Base-by-base conservation (phyloP, 371 early-diverging fungal genomes). In the Paraphysoderma sedebokerense region DNA sequence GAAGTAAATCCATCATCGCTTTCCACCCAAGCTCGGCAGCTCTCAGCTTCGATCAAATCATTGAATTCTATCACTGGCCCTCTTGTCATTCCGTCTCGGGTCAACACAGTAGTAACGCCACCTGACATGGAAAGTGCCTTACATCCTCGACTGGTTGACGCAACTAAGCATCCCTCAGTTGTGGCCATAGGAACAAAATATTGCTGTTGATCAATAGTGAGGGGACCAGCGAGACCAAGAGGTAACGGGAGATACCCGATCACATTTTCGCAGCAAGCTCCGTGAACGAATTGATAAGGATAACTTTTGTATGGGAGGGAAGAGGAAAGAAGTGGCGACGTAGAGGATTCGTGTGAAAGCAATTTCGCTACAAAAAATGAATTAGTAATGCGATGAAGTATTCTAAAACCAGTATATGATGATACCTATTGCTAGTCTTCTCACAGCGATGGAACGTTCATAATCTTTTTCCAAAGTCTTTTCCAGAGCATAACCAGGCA, bases 191-290 rank as follows among this genome's bases (percentile, higher is more conserved):
- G 97, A 8, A 96, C 71, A 53, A 82, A 85, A 30, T 81, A 70
- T 5, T 56, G 35, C 47, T 79, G 68, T 29, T 79, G 83, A 57
- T 96, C 90, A 46, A 93, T 76, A 23, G 62, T 62, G 49, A 85
- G 59, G 0, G 92, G 92, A 4, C 91, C 89, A 23, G 92, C 93
- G 45, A 90, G 74, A 48, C 97, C 97, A 1, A 96, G 75, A 3
- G 97, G 97, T 23, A 96, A 58, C 17, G 92, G 95, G 69, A 87
- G 70, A 53, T 90, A 87, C 33, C 97, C 97, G 57, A 96, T 76
- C 8, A 96, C 92, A 62, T 95, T 96, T 59, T 96, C 97, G 57
- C 95, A 95, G 67, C 93, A 93, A 48, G 82, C 80, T 3, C 92
- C 92, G 54, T 78, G 67, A 5, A 96, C 88, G 53, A 79, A 79